Evolutionary conservation across 2,329 filamentous ascomycete species (phyloP), one percentile per base, ranked within the genome.

Genomic region (Xylaria polymorpha): DNA sequence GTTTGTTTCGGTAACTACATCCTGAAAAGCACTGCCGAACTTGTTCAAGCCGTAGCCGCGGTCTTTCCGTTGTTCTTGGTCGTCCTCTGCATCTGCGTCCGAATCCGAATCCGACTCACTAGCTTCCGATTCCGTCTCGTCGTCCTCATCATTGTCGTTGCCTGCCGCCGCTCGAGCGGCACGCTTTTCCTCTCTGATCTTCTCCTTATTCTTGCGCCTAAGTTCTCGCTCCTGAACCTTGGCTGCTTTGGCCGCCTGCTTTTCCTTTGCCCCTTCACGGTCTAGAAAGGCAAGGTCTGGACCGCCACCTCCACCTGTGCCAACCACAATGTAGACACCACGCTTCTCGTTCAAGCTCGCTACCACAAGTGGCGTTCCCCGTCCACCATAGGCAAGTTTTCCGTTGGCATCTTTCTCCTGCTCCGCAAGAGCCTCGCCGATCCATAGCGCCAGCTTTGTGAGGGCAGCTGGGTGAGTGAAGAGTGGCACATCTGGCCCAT

Each of bases 21-120:
- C 94, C 79, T 98, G 94, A 80, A 99, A 99, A 3, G 96, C 95
- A 75, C 91, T 94, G 8, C 96, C 96, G 77, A 99, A 99, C 59
- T 92, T 89, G 81, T 98, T 99, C 61, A 93, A 83, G 1, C 94
- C 92, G 63, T 92, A 92, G 0, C 91, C 90, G 70, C 88, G 88
- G 58, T 87, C 87, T 43, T 83, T 83, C 18, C 82, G 82, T 46
- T 82, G 81, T 46, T 87, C 86, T 8, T 86, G 84, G 7, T 88
- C 86, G 4, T 86, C 84, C 1, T 89, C 88, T 6, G 88, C 87
- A 7, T 84, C 82, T 18, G 64, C 55, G 32, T 73, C 70, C 1
- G 80, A 80, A 14, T 82, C 84, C 1, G 80, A 81, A 70, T 87
- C 85, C 2, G 84, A 85, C 62, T 89, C 87, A 0, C 80, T 83